phyloP scores from a whole-genome alignment of 2,329 filamentous ascomycete genomes.

The Colletotrichum spinosum region DNA sequence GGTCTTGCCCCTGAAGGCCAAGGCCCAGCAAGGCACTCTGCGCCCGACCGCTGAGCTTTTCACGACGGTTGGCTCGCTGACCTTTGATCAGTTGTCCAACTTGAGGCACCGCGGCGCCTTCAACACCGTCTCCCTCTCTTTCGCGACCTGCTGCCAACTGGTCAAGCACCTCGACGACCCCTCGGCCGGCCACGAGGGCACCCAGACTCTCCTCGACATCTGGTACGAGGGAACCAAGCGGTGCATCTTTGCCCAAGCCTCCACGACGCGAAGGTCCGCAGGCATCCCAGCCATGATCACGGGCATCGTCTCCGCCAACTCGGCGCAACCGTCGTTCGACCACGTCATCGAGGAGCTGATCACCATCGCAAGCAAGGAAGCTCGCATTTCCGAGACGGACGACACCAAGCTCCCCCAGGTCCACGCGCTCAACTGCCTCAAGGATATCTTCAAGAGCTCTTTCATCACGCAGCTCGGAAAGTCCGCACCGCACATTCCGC shows the following conservation, averaged over 20 bases:
- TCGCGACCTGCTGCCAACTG: slow-evolving; percentile 81
- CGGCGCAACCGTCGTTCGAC: slow-evolving; percentile 69
- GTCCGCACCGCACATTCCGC: slow-evolving; percentile 79
- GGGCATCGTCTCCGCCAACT: slow-evolving; percentile 79
- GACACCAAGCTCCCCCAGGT: slow-evolving; percentile 85
- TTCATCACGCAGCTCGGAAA: slow-evolving; percentile 77
- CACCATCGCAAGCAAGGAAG: slow-evolving; percentile 66
- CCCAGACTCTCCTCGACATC: slow-evolving; percentile 63
- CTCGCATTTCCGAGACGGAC: slow-evolving; percentile 66
- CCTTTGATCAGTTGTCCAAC: slow-evolving; percentile 84
- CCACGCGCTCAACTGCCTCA: slow-evolving; percentile 93
- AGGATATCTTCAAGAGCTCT: slow-evolving; percentile 90
- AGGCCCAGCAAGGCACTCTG: slow-evolving; percentile 56
- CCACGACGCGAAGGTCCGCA: slow-evolving; percentile 89
- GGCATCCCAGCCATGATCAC: slow-evolving; percentile 90
- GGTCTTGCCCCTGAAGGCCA: slow-evolving; percentile 64
- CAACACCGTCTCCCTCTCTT: slow-evolving; percentile 91
- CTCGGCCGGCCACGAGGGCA: slow-evolving; percentile 35
- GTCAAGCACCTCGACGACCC: slow-evolving; percentile 58
- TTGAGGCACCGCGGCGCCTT: slow-evolving; percentile 93
- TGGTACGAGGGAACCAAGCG: slow-evolving; percentile 82
- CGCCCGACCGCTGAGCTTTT: slow-evolving; percentile 67
- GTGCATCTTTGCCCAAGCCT: slow-evolving; percentile 80
- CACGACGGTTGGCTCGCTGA: slow-evolving; percentile 75
- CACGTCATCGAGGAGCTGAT: slow-evolving; percentile 73